Percentiles rank a stretch among this genome's conserved stretches.
Conservation (phyloP, 768 basidiomycete species). For the Astraeus odoratus region DNA sequence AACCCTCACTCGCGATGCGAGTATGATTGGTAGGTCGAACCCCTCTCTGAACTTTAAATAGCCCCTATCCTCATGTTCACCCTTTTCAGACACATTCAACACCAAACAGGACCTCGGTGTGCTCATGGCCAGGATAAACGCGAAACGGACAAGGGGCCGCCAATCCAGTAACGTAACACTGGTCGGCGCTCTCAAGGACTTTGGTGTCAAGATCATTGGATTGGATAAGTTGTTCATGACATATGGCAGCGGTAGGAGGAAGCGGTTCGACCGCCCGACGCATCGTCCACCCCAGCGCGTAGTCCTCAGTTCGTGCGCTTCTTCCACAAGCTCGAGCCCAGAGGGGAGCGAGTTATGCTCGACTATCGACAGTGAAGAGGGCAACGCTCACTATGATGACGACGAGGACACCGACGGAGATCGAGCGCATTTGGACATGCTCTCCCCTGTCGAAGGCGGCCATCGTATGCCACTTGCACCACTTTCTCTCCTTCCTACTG, state of each 20-base stretch:
- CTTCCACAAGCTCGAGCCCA: not conserved
- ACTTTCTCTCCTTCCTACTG: not conserved
- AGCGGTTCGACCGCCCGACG: not conserved
- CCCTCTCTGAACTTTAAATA: not conserved
- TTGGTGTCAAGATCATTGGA: conserved; percentile 1
- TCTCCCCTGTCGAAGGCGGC: not conserved
- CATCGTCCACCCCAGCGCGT: not conserved
- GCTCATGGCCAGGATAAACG: conserved; percentile 7
- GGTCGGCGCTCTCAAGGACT: conserved; percentile 3
- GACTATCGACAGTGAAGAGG: not conserved
- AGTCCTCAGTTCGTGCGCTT: not conserved
- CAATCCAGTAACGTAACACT: conserved; percentile 3
- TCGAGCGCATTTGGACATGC: not conserved
- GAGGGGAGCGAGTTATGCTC: not conserved
- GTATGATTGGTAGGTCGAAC: not conserved
- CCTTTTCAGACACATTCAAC: not conserved
- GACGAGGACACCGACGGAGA: not conserved
- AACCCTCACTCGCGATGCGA: conserved; percentile 14
- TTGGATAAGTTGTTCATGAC: not conserved
- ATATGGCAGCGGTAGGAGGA: conserved; percentile 2
- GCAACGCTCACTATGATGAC: not conserved
- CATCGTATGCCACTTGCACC: not conserved
- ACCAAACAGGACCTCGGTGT: not conserved
- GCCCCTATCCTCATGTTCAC: not conserved
- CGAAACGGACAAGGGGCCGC: conserved; percentile 5